Percentiles rank a stretch among this genome's conserved stretches.
phyloP scores from a whole-genome alignment of 306 rosid species.

The Malus fusca region DNA sequence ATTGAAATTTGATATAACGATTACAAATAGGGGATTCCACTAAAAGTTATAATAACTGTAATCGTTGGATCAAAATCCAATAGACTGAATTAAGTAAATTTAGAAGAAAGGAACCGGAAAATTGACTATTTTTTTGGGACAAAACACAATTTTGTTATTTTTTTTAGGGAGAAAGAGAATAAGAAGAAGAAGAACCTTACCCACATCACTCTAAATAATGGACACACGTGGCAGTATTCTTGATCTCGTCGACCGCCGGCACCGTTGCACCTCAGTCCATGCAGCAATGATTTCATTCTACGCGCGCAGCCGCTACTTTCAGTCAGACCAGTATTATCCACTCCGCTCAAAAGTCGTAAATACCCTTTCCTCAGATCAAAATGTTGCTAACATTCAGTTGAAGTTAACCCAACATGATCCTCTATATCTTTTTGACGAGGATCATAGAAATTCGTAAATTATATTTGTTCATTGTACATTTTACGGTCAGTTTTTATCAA shows the following conservation, averaged over 20 bases:
- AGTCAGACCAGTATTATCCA: neutral
- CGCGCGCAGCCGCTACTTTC: constrained; percentile 2
- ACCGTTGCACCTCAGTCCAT: neutral
- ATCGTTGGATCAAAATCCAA: too few relatives aligned
- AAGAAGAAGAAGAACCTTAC: constrained; percentile 13
- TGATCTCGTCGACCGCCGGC: constrained; percentile 30
- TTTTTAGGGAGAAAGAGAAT: neutral
- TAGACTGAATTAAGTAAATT: too few relatives aligned
- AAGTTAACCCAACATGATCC: too few relatives aligned
- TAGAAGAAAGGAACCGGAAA: too few relatives aligned
- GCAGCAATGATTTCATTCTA: constrained; percentile 16
- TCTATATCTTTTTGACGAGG: accelerated
- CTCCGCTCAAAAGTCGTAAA: constrained; percentile 7
- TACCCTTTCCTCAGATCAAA: constrained; percentile 7
- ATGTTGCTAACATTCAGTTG: too few relatives aligned
- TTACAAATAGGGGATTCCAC: too few relatives aligned
- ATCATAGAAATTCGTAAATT: too few relatives aligned
- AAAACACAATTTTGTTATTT: constrained; percentile 6
- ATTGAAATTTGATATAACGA: too few relatives aligned
- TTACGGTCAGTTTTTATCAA: accelerated
- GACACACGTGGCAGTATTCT: constrained; percentile 36
- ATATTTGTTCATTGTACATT: accelerated
- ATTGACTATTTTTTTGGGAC: too few relatives aligned
- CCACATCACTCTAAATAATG: constrained; percentile 15
- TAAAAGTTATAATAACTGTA: too few relatives aligned